These are phyloP conservation scores for Zalerion maritima DNA, from an alignment of 495 filamentous ascomycete genomes.

Conservation along the genomic window DNA sequence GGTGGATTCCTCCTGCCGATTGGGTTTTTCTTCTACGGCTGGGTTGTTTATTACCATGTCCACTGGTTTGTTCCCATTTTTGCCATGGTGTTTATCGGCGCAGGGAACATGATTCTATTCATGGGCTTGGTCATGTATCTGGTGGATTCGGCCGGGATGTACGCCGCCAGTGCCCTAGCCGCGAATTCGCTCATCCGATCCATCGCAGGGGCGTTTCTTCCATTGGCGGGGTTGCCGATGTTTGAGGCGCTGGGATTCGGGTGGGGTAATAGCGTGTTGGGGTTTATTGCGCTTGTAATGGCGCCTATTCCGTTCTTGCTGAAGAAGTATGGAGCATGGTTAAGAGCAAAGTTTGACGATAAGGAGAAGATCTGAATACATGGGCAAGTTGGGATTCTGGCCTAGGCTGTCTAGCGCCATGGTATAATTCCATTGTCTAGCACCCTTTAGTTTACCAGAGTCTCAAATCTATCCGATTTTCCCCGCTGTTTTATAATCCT, in stretches of 20 bases:
- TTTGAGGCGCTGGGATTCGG: slow-evolving; percentile 40
- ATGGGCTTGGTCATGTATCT: slow-evolving; percentile 38
- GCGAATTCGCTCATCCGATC: slow-evolving; percentile 38
- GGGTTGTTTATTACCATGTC: slow-evolving; percentile 48
- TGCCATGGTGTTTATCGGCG: slow-evolving; percentile 33
- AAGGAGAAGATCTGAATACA: too few species aligned
- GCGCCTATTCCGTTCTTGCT: slow-evolving; percentile 37
- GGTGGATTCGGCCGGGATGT: slow-evolving; percentile 44
- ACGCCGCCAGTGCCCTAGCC: slow-evolving; percentile 45
- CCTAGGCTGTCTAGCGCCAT: too few species aligned
- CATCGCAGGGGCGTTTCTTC: slow-evolving; percentile 41
- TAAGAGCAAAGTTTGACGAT: slow-evolving; percentile 29
- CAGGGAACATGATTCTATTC: slow-evolving; percentile 37
- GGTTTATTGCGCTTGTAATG: slow-evolving; percentile 35
- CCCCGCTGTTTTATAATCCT: too few species aligned
- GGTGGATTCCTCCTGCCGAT: slow-evolving; percentile 35
- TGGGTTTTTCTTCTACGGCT: slow-evolving; percentile 37
- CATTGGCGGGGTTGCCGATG: slow-evolving; percentile 38
- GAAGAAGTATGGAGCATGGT: slow-evolving; percentile 33
- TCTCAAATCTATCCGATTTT: too few species aligned
- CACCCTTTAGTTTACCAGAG: too few species aligned
- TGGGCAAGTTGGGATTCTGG: too few species aligned
- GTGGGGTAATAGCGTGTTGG: slow-evolving; percentile 47
- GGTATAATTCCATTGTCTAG: too few species aligned
- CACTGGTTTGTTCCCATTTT: slow-evolving; percentile 56